Evolutionary conservation across 2,329 filamentous ascomycete genomes (phyloP), one percentile per base, ranked within the genome.

Genomic region (Arthrobotrys conoides): DNA sequence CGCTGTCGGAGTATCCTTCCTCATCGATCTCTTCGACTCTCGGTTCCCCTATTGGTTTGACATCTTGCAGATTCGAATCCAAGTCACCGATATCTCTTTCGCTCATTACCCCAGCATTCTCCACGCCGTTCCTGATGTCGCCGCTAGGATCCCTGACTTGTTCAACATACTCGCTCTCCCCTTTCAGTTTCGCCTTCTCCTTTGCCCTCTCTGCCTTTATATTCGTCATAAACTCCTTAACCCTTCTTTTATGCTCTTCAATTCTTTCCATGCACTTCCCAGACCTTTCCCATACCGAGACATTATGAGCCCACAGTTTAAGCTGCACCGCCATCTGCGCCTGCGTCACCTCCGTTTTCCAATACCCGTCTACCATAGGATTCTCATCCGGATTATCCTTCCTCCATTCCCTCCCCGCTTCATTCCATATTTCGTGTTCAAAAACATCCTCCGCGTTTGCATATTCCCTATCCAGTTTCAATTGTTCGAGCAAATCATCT

Each of bases 361-460:
- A 71, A 3, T 24, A 27, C 27, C 49, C 30, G 14, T 46, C 65
- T n/a, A 5, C 14, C 16, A 8, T 18, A 8, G 57, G 57, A 33
- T 49, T 49, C n/a, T 72, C 63, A 14, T 63, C 38, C n/a, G 44
- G 41, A 20, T 78, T 36, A 18, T 67, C n/a, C 55, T 55, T 33
- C 68, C 44, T 53, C 75, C 75, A 78, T 9, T 55, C 63, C 14
- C 20, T 20, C 27, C 59, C 57, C 12, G 68, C 68, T 14, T 78
- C 30, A 0, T 33, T 20, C 55, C 61, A 55, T 5, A 78, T 3
- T 10, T 49, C 16, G 5, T 20, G 18, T n/a, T 78, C 75, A 51
- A 72, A 72, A 2, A 24, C 46, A 41, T 78, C 75, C 36, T 78
- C 75, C 0, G 20, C 27, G 10, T 12, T 30, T 1, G 61, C 68